Evolutionary conservation across 768 basidiomycete species (phyloP).

Genomic region (Leccinum fibrillosum): DNA sequence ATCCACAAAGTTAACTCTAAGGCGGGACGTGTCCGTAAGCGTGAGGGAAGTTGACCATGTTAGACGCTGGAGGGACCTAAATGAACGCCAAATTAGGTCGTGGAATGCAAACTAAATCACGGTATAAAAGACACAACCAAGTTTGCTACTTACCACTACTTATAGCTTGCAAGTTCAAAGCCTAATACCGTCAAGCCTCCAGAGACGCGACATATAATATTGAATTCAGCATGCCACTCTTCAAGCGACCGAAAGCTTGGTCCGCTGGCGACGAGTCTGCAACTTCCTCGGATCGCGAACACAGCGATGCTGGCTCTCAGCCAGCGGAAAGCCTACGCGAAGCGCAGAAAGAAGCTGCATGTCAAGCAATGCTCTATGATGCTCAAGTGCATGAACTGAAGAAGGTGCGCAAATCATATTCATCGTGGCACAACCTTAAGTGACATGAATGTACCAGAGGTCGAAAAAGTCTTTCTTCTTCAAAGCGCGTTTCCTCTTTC

Average conservation of each 20-base stretch:
- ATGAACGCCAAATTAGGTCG: not conserved
- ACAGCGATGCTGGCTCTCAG: slow-evolving; percentile 3
- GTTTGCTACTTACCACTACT: not conserved
- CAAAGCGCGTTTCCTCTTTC: slow-evolving; percentile 59
- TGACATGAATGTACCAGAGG: slow-evolving; percentile 6
- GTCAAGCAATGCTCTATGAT: slow-evolving; percentile 23
- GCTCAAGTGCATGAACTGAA: slow-evolving; percentile 27
- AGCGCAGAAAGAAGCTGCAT: slow-evolving; percentile 21
- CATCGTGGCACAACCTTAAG: not conserved
- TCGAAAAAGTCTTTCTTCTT: slow-evolving; percentile 18
- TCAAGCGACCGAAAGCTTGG: slow-evolving; percentile 34
- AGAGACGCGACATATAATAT: not conserved
- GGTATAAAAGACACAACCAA: not conserved
- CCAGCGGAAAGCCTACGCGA: slow-evolving; percentile 1
- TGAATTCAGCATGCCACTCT: slow-evolving; percentile 29
- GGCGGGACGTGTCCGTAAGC: too few relatives aligned
- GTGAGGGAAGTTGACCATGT: too few relatives aligned
- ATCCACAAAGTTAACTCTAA: too few relatives aligned
- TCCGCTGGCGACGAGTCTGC: slow-evolving; percentile 10
- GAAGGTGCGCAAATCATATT: slow-evolving; percentile 8
- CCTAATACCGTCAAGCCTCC: not conserved
- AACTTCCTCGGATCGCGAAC: slow-evolving; percentile 12
- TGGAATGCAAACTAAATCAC: not conserved
- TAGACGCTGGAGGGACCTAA: too few relatives aligned
- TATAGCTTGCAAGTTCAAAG: not conserved